Base-by-base conservation (phyloP, 345 rosid species). In the Euphorbia lathyris region DNA sequence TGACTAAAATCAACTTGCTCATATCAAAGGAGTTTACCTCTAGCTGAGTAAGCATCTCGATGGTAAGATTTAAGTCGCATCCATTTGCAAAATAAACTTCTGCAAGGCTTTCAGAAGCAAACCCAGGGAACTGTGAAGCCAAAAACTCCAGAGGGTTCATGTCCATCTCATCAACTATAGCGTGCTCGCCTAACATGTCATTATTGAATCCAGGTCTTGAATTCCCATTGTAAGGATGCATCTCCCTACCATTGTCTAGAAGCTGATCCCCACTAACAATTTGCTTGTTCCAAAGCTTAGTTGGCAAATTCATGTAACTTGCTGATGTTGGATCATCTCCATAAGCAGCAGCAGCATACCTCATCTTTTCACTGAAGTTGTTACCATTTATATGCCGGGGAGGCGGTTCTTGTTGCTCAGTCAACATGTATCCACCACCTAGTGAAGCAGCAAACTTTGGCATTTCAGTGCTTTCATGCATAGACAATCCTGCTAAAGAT, bases 1-100 rank as follows among this genome's bases (percentile, higher is more conserved):
- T 68, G 64, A 67, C 12, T 53, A 64, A 53, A 61, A 36, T 29
- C 38, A 65, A 74, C 65, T 60, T 69, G 58, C 43, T 10, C 1
- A 30, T 14, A 64, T 52, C 5, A 23, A 47, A 61, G 56, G 63
- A 52, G 48, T 22, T 26, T 40, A 96, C 99, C 99, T 96, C 99
- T 25, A 96, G 93, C 80, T 92, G 98, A 72, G 91, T 96, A 67
- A 96, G 98, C 94, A 92, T 96, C 81, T 96, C 99, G 67, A 96
- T 75, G 11, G 99, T 96, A 79, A 89, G 79, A 68, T 87, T 89
- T 77, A 96, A 76, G 81, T 96, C 98, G 77, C 91, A 87, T 25
- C 93, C 91, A 84, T 86, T 92, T 70, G 99, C 96, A 72, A 79
- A 80, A 81, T 84, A 96, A 68, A 96, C 99, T 78, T 96, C 98